Percentiles rank a stretch among this genome's conserved stretches.
Evolutionary conservation across 257 asterid genomes (phyloP).

Genomic region (Forsythia suspensa): DNA sequence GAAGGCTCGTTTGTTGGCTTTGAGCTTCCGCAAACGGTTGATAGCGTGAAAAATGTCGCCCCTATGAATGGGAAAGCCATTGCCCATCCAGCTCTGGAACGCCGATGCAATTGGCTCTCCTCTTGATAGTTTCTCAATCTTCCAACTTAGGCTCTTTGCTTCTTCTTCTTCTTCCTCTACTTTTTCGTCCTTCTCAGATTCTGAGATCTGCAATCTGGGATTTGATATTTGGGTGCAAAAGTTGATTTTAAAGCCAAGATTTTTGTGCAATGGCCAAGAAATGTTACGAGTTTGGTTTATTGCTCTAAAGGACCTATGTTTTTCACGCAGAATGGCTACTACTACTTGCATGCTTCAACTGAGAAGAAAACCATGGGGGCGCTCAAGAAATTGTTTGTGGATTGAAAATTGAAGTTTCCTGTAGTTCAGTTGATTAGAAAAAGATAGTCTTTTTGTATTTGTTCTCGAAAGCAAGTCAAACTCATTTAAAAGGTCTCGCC

Average conservation of each 20-base stretch:
- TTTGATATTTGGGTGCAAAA: constrained; percentile 39
- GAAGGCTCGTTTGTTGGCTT: constrained; percentile 64
- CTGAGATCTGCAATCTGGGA: constrained; percentile 25
- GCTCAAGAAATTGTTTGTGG: background rate
- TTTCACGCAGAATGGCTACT: constrained; percentile 24
- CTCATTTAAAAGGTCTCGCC: background rate
- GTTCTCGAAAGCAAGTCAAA: background rate
- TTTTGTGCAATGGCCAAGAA: constrained; percentile 18
- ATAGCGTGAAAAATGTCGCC: constrained; percentile 72
- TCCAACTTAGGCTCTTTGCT: constrained; percentile 52
- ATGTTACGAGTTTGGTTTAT: constrained; percentile 46
- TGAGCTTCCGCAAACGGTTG: constrained; percentile 75
- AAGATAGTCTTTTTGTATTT: background rate
- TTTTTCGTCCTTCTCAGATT: constrained; percentile 30
- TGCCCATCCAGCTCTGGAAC: constrained; percentile 94
- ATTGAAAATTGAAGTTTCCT: background rate
- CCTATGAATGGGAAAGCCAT: constrained; percentile 78
- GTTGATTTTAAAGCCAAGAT: constrained; percentile 19
- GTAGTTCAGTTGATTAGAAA: background rate
- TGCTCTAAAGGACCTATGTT: constrained; percentile 38
- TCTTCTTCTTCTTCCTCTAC: constrained; percentile 29
- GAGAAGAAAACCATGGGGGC: constrained; percentile 2
- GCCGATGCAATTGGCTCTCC: constrained; percentile 64
- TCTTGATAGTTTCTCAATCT: constrained; percentile 62
- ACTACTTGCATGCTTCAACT: constrained; percentile 42